Conservation (phyloP, 2,329 filamentous ascomycete genomes). For the Stachybotrys echinatus region DNA sequence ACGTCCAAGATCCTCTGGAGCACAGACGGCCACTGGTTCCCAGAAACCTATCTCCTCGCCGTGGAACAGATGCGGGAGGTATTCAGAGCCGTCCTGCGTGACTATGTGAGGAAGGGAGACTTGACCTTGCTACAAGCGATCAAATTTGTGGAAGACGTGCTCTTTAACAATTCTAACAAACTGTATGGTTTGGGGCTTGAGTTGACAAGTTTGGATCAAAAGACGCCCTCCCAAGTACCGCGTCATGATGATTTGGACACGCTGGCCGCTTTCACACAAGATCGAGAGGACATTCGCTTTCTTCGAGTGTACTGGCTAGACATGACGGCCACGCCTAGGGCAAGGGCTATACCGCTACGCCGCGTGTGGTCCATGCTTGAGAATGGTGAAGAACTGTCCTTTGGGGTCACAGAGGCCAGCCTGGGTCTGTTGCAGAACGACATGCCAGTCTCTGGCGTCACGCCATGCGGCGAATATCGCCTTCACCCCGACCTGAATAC, state of each 20-base stretch:
- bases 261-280: slow-evolving; percentile 32
- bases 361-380: slow-evolving; percentile 44
- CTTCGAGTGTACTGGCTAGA: slow-evolving; percentile 75
- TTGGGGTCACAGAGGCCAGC: slow-evolving; percentile 60
- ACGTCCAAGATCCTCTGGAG: slow-evolving; percentile 74
- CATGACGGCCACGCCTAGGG: slow-evolving; percentile 64
- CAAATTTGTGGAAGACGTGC: slow-evolving; percentile 57
- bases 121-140: slow-evolving; percentile 58
- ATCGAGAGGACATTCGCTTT: slow-evolving; percentile 52
- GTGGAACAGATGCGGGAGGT: slow-evolving; percentile 67
- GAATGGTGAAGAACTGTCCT: slow-evolving; percentile 35
- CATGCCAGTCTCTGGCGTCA: slow-evolving; percentile 43
- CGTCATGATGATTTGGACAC: slow-evolving; percentile 5
- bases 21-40: slow-evolving; percentile 74
- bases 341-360: slow-evolving; percentile 61
- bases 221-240: slow-evolving; percentile 4
- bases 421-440: slow-evolving; percentile 68
- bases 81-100: slow-evolving; percentile 60
- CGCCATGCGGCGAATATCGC: slow-evolving; percentile 59
- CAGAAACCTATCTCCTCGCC: slow-evolving; percentile 71
- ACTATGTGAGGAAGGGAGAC: slow-evolving; percentile 61
- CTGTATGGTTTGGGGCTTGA: slow-evolving; percentile 60
- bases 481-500: slow-evolving; percentile 62
- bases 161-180: slow-evolving; percentile 74
- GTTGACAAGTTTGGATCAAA: slow-evolving; percentile 21